A percentile compares a stretch with the other conserved stretches of the same genome.
Evolutionary conservation across 2,329 filamentous ascomycete species (phyloP).

Genomic region (Fusarium oxysporum): DNA sequence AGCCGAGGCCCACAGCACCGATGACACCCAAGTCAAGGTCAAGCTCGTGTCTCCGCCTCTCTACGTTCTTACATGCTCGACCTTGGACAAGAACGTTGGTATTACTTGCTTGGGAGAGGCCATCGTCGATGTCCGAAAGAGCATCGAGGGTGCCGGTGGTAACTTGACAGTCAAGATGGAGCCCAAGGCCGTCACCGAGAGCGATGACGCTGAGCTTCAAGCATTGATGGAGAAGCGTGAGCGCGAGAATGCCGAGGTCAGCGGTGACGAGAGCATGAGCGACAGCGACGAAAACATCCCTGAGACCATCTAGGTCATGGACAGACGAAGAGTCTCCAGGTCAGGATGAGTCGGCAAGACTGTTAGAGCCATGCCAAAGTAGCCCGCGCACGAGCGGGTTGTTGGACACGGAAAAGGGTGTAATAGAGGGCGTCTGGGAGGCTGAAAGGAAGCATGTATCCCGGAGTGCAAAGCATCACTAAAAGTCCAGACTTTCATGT

Average conservation of each 20-base stretch:
- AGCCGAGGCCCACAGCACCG: constrained; percentile 92
- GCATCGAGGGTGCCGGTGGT: constrained; percentile 82
- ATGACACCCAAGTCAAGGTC: constrained; percentile 95
- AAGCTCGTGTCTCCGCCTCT: constrained; percentile 97
- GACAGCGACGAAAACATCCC: constrained; percentile 88
- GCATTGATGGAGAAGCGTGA: constrained; percentile 99
- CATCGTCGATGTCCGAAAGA: constrained; percentile 85
- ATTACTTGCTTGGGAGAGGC: constrained; percentile 88
- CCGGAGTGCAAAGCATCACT: constrained; percentile 42
- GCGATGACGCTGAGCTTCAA: constrained; percentile 95
- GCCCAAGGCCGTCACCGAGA: constrained; percentile 98
- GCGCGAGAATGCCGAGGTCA: constrained; percentile 97
- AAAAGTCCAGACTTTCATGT: constrained; percentile 46
- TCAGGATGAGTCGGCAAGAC: constrained; percentile 33
- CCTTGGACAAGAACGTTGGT: constrained; percentile 89
- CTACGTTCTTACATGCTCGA: constrained; percentile 95
- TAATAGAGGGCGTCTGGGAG: constrained; percentile 43
- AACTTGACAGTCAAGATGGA: constrained; percentile 95
- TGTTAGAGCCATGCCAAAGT: constrained; percentile 29
- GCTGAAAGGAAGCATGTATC: constrained; percentile 36
- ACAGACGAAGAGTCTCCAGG: constrained; percentile 29
- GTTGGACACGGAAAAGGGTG: constrained; percentile 44
- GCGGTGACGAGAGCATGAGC: constrained; percentile 94
- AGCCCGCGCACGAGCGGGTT: constrained; percentile 29
- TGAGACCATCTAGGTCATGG: constrained; percentile 52